phyloP scores from a whole-genome alignment of 2,329 filamentous ascomycete species.

The Nemania sp. region DNA sequence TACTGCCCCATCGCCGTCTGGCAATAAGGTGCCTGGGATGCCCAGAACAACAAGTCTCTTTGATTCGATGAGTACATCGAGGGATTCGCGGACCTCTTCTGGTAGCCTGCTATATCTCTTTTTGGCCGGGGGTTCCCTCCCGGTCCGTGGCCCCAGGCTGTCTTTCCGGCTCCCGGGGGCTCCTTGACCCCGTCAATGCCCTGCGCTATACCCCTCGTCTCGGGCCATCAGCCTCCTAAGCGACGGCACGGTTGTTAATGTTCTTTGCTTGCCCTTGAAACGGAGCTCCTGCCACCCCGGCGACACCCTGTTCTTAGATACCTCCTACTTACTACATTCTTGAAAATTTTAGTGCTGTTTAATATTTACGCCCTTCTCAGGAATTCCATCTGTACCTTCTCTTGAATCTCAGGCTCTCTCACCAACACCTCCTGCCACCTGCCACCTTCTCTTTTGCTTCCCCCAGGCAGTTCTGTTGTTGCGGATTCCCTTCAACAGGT shows the following conservation, averaged over 20 bases:
- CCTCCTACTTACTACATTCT: no score
- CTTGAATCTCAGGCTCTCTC: slow-evolving; percentile 6
- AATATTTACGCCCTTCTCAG: slow-evolving; percentile 1
- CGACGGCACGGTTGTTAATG: slow-evolving; percentile 18
- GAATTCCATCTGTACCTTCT: slow-evolving; percentile 1
- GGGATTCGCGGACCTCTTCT: no score
- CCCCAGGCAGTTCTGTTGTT: not conserved
- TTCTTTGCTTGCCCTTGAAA: not conserved
- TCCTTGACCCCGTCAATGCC: not conserved
- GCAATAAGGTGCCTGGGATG: not conserved
- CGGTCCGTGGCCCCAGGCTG: not conserved
- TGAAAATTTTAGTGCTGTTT: slow-evolving; percentile 11
- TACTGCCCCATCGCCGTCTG: not conserved
- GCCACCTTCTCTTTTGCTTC: slow-evolving; percentile 9
- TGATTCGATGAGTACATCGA: not conserved
- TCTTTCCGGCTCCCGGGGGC: not conserved
- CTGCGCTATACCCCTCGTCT: not conserved
- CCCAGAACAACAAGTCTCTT: no score
- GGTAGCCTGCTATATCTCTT: no score
- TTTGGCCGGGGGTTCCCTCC: not conserved
- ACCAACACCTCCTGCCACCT: slow-evolving; percentile 3
- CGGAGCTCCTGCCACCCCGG: slow-evolving; percentile 6
- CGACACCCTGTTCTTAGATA: slow-evolving; percentile 7
- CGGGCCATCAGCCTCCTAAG: not conserved
- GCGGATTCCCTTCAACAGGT: slow-evolving; percentile 4